Evolutionary conservation across 495 filamentous ascomycete species (phyloP).

Genomic region (Xylaria curta): DNA sequence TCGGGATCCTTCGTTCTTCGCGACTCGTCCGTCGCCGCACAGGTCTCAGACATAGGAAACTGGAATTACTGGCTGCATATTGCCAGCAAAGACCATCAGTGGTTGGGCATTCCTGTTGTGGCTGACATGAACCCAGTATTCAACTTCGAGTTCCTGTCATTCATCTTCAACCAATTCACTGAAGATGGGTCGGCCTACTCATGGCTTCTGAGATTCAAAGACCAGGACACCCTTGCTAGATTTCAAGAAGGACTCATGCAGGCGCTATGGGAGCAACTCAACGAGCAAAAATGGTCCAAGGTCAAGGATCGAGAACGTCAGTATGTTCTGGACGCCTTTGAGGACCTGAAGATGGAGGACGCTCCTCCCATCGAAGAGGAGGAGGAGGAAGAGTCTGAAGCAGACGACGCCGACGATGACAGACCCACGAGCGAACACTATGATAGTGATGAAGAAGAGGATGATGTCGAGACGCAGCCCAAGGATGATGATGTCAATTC

Average conservation of each 20-base stretch:
- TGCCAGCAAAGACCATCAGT: constrained; percentile 74
- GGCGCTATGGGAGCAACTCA: constrained; percentile 95
- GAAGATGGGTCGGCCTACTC: constrained; percentile 91
- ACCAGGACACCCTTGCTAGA: constrained; percentile 75
- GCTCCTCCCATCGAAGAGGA: constrained; percentile 60
- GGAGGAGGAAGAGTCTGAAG: constrained; percentile 68
- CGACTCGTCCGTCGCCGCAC: constrained; percentile 73
- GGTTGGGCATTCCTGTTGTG: constrained; percentile 85
- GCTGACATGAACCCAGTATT: constrained; percentile 97
- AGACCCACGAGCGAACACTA: constrained; percentile 69
- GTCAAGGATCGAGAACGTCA: constrained; percentile 90
- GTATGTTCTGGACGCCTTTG: constrained; percentile 94
- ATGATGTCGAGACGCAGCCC: constrained; percentile 74
- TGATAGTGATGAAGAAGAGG: constrained; percentile 89
- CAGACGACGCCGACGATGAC: constrained; percentile 69
- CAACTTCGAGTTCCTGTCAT: constrained; percentile 96
- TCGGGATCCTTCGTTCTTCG: constrained; percentile 84
- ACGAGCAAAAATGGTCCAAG: constrained; percentile 93
- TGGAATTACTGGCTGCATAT: constrained; percentile 99
- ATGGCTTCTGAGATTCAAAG: constrained; percentile 92
- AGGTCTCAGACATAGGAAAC: constrained; percentile 82
- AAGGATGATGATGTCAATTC: constrained; percentile 90
- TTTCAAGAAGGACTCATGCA: constrained; percentile 96
- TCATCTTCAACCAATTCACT: constrained; percentile 97
- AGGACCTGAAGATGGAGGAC: constrained; percentile 93